Evolutionary conservation across 768 basidiomycete species (phyloP).

Genomic region (Kwoniella botswanensis): DNA sequence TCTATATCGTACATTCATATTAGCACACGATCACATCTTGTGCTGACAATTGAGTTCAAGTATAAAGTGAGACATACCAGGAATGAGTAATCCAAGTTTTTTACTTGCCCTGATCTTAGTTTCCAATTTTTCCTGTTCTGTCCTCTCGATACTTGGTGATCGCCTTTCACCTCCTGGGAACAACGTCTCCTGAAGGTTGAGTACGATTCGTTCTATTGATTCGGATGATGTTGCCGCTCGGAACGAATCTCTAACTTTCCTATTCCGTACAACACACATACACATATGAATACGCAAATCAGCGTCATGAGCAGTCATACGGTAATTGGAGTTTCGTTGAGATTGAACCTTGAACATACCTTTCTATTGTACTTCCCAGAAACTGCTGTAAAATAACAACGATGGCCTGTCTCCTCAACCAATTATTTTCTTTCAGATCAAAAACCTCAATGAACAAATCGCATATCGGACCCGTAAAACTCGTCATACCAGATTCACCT

Average conservation of each 20-base stretch:
- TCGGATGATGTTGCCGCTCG: conserved; percentile 70
- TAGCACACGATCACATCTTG: too few relatives aligned
- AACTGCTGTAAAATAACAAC: conserved; percentile 96
- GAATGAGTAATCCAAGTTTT: conserved; percentile 87
- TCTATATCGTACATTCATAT: conserved; percentile 62
- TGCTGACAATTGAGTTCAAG: too few relatives aligned
- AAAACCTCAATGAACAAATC: conserved; percentile 91
- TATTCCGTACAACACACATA: conserved; percentile 51
- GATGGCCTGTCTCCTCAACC: conserved; percentile 92
- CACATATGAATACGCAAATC: too few relatives aligned
- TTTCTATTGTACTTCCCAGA: conserved; percentile 91
- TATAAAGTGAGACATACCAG: conserved; percentile 65
- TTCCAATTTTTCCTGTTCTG: conserved; percentile 75
- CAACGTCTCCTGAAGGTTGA: conserved; percentile 71
- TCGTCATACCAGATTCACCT: conserved; percentile 85
- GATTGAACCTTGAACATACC: conserved; percentile 63
- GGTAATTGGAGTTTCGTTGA: too few relatives aligned
- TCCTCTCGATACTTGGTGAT: conserved; percentile 68
- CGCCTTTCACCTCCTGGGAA: conserved; percentile 86
- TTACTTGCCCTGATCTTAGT: conserved; percentile 86
- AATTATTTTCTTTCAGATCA: conserved; percentile 94
- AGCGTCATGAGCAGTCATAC: not conserved
- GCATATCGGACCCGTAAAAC: conserved; percentile 91
- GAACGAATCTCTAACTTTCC: conserved; percentile 84
- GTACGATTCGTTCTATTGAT: conserved; percentile 71